phyloP scores from a whole-genome alignment of 805 yeast genomes.

The Komagataella kurtzmanii region DNA sequence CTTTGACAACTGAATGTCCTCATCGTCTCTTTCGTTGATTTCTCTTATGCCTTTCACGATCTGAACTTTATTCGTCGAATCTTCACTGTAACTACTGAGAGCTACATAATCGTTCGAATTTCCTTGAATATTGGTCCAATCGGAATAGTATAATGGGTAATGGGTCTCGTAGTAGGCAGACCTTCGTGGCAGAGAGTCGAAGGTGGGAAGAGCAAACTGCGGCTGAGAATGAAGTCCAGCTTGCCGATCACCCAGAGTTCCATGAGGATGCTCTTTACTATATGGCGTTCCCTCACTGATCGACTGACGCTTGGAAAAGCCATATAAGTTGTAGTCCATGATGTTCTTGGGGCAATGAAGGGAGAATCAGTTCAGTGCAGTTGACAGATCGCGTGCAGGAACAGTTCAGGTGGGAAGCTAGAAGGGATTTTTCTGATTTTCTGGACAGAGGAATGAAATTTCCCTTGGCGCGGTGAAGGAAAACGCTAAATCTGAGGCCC shows the following conservation, averaged over 20 bases:
- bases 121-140: constrained; percentile 30
- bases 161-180: constrained; percentile 32
- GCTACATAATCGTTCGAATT: constrained; percentile 39
- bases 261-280: not conserved
- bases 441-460: not conserved
- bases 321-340: constrained; percentile 2
- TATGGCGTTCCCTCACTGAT: not conserved
- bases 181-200: constrained; percentile 4
- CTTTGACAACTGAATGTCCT: constrained; percentile 25
- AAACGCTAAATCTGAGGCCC: not conserved
- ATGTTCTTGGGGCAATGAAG: constrained; percentile 1
- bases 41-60: constrained; percentile 24
- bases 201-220: constrained; percentile 8
- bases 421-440: not conserved
- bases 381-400: not conserved
- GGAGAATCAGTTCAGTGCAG: not conserved
- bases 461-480: not conserved
- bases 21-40: constrained; percentile 5
- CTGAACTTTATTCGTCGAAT: constrained; percentile 52
- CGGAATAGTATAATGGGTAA: constrained; percentile 36
- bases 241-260: constrained; percentile 1
- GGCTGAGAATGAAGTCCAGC: constrained; percentile 7
- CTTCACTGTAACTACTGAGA: constrained; percentile 72
- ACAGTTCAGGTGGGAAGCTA: not conserved
- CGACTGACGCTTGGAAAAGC: constrained; percentile 2